These are phyloP conservation scores for Diaporthe ilicicola DNA, from an alignment of 2,329 filamentous ascomycete species.

Conservation along the genomic window DNA sequence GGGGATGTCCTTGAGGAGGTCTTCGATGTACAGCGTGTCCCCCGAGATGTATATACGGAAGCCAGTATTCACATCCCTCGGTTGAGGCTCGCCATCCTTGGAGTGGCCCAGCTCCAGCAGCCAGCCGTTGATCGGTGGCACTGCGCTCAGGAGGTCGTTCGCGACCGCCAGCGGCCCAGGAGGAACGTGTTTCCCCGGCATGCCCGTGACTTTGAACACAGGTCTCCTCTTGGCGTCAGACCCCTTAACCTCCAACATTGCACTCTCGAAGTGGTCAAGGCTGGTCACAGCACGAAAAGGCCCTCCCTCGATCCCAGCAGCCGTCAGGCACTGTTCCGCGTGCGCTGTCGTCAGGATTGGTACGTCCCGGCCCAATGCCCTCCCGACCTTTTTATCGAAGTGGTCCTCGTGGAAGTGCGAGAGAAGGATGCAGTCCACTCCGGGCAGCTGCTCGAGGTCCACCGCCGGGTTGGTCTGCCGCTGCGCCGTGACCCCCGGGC, in stretches of 20 bases:
- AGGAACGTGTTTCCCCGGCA: conserved; percentile 71
- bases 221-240: conserved; percentile 38
- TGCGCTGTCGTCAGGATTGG: conserved; percentile 71
- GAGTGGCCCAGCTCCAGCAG: conserved; percentile 68
- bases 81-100: conserved; percentile 16
- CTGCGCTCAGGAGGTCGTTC: conserved; percentile 49
- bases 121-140: conserved; percentile 74
- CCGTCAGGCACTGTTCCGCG: conserved; percentile 60
- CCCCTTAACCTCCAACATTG: conserved; percentile 46
- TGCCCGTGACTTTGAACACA: conserved; percentile 65
- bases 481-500: conserved; percentile 65
- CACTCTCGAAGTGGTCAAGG: conserved; percentile 63
- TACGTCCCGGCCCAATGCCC: conserved; percentile 55
- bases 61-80: conserved; percentile 51
- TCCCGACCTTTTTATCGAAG: conserved; percentile 51
- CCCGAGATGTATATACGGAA: conserved; percentile 73
- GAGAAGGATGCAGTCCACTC: conserved; percentile 66
- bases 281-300: conserved; percentile 63
- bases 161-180: conserved; percentile 49
- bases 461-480: conserved; percentile 67
- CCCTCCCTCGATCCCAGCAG: conserved; percentile 47
- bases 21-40: conserved; percentile 66
- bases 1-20: conserved; percentile 69
- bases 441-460: conserved; percentile 65
- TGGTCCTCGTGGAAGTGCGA: conserved; percentile 70